Conservation (phyloP, 768 basidiomycete species). For the Hygrophorus pudorinus region DNA sequence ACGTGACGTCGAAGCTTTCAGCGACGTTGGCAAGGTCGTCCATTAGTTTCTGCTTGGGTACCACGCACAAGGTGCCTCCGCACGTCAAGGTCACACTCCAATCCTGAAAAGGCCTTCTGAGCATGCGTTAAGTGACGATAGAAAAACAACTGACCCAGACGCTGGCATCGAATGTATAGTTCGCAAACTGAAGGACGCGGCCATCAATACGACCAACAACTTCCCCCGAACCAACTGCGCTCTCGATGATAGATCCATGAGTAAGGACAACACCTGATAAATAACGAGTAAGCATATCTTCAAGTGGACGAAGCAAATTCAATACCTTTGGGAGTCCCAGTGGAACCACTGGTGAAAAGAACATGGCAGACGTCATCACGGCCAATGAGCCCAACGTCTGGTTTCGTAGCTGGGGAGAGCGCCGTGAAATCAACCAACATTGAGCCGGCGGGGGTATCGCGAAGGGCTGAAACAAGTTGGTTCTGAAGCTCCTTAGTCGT, state of each 20-base stretch:
- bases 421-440: slow-evolving; percentile 1
- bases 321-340: slow-evolving; percentile 1
- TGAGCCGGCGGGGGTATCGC: neutral
- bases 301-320: neutral
- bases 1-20: slow-evolving; percentile 1
- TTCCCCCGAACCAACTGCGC: neutral
- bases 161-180: neutral
- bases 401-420: neutral
- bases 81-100: neutral
- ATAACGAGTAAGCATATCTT: neutral
- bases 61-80: neutral
- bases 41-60: neutral
- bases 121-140: neutral
- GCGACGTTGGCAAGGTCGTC: neutral
- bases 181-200: slow-evolving; percentile 1
- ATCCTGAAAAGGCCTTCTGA: neutral
- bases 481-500: slow-evolving; percentile 1
- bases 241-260: neutral
- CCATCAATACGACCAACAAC: neutral
- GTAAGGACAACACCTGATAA: neutral
- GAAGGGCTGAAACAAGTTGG: neutral
- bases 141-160: neutral
- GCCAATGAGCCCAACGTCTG: neutral
- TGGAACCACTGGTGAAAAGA: neutral
- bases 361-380: neutral